Base-by-base conservation (phyloP, 345 rosid species). In the Salix arbutifolia region DNA sequence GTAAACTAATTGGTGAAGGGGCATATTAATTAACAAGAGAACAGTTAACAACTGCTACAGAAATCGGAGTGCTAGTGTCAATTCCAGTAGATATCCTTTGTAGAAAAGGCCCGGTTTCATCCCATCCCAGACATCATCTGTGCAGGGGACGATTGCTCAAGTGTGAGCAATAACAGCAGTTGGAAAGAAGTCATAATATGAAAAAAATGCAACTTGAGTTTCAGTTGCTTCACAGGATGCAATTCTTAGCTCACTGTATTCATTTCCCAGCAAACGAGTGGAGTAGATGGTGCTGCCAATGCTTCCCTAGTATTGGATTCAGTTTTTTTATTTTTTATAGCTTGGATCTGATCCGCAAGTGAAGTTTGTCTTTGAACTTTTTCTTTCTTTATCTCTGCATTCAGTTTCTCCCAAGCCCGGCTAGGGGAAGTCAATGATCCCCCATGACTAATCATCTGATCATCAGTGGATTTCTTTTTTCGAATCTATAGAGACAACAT, bases 311-410 rank as follows among this genome's bases (percentile, higher is more conserved):
- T 69, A 50, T 40, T 25, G 25, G 78, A 42, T 74, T 82, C 82
- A 65, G 74, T 80, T 84, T 88, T 80, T 84, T 46, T 90, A 71
- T 48, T 90, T 74, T 87, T 92, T 69, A 97, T 95, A 0, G 90
- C 94, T 78, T 30, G 87, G 78, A 94, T 92, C 89, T 92, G 94
- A 56, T 95, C 97, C 12, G 97, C 97, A 40, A 95, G 90, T 19
- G 97, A 88, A 78, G 84, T 79, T 75, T 84, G 83, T 46, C 82
- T 87, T 68, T 67, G 83, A 77, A 77, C 80, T 76, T 87, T 89
- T 76, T 91, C 92, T 79, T 79, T 87, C 86, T 74, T 84, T 64
- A 87, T 68, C 78, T 90, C 92, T 74, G 85, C 65, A 66, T 91
- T 91, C 76, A 89, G 65, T 9, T 89, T 87, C 89, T 89, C 91